Percentiles rank a stretch among this genome's conserved stretches.
phyloP scores from a whole-genome alignment of 352 stramenopile species.

The Pythium biforme region DNA sequence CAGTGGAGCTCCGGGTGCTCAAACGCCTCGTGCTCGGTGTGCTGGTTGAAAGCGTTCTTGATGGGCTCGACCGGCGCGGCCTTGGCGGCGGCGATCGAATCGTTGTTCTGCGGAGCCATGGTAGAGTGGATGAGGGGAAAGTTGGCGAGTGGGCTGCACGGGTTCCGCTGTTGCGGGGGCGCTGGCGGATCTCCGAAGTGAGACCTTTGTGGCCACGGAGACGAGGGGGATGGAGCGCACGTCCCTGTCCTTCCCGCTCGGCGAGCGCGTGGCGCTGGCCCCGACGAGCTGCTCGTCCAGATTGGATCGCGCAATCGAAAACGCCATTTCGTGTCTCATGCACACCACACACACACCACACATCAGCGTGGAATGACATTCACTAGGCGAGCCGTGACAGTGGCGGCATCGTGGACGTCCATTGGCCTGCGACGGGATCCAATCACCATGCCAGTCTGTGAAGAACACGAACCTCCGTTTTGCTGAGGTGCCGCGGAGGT shows the following conservation, averaged over 20 bases:
- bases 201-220: neutral
- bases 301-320: neutral
- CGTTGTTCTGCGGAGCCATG: constrained; percentile 14
- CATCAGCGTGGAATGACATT: neutral
- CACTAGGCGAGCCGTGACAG: neutral
- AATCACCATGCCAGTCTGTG: neutral
- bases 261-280: neutral
- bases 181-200: neutral
- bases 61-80: constrained; percentile 5
- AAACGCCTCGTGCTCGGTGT: constrained; percentile 11
- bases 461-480: too few relatives aligned
- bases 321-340: neutral
- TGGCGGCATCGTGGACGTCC: neutral
- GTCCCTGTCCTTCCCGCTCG: neutral
- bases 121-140: constrained; percentile 2
- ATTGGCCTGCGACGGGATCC: neutral
- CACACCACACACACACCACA: neutral
- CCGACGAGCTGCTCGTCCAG: neutral
- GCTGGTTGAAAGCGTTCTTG: constrained; percentile 24
- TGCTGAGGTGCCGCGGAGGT: neutral
- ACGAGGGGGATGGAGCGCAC: neutral
- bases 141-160: neutral
- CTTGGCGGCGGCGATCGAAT: neutral
- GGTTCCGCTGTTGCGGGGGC: neutral
- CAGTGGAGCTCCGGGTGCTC: constrained; percentile 28